Evolutionary conservation across 805 yeast genomes (phyloP).

Genomic region (Nakazawaea wyomingensis): DNA sequence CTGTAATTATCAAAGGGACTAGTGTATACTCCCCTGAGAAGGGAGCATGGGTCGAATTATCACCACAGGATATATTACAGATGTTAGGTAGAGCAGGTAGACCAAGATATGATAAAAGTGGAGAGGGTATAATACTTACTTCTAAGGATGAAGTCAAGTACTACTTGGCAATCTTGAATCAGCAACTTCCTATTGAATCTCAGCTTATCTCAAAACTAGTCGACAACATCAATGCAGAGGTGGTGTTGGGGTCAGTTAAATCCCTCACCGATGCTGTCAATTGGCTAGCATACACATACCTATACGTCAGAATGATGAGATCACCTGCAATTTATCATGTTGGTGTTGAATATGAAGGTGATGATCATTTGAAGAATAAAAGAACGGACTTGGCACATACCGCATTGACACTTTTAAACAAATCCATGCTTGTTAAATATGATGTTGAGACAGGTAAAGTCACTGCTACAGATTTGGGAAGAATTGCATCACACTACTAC

Average conservation of each 20-base stretch:
- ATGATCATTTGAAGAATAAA: constrained; percentile 41
- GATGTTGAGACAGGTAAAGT: constrained; percentile 44
- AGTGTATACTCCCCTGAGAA: constrained; percentile 88
- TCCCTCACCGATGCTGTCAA: constrained; percentile 60
- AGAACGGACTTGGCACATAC: constrained; percentile 71
- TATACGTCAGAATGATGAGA: constrained; percentile 70
- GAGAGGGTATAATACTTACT: constrained; percentile 92
- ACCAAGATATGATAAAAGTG: constrained; percentile 87
- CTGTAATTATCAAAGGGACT: constrained; percentile 90
- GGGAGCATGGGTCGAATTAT: constrained; percentile 85
- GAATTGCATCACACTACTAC: constrained; percentile 82
- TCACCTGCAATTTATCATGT: constrained; percentile 75
- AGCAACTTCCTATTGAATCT: constrained; percentile 89
- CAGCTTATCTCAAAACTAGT: constrained; percentile 67
- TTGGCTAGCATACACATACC: constrained; percentile 79
- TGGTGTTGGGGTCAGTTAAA: constrained; percentile 65
- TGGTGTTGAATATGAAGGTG: constrained; percentile 57
- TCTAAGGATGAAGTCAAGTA: constrained; percentile 81
- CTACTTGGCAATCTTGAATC: constrained; percentile 84
- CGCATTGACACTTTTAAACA: constrained; percentile 56
- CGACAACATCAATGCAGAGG: constrained; percentile 82
- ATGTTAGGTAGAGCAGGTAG: constrained; percentile 99
- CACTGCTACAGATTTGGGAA: constrained; percentile 65
- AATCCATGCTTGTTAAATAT: constrained; percentile 56
- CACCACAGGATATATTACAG: constrained; percentile 92